Evolutionary conservation across 805 yeast genomes (phyloP).

Genomic region (Sugiyamaella mastotermitis): DNA sequence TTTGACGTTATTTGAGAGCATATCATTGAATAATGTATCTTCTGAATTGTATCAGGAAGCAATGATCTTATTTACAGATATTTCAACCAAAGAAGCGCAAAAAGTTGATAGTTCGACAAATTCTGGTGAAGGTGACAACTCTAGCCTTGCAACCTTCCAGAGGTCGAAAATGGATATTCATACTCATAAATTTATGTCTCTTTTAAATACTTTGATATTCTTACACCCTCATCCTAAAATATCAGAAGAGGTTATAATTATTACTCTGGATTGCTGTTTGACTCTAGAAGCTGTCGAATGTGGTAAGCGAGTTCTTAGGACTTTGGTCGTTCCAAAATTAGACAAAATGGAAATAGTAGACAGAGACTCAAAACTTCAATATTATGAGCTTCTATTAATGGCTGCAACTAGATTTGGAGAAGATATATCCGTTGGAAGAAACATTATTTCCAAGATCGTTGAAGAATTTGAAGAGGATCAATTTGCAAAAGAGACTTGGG

Average conservation of each 20-base stretch:
- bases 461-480: conserved; percentile 3
- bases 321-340: conserved; percentile 10
- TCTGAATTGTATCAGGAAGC: conserved; percentile 3
- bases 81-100: neutral
- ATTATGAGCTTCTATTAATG: conserved; percentile 25
- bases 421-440: conserved; percentile 8
- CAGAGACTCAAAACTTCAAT: conserved; percentile 17
- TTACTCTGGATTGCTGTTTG: conserved; percentile 15
- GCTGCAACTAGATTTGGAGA: conserved; percentile 24
- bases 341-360: conserved; percentile 10
- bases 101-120: neutral
- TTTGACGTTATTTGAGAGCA: neutral
- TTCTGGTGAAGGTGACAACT: neutral
- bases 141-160: neutral
- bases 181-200: neutral
- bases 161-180: too few species aligned
- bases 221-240: conserved; percentile 5
- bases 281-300: conserved; percentile 6
- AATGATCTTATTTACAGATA: conserved; percentile 4
- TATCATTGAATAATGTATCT: neutral
- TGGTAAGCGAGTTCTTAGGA: conserved; percentile 13
- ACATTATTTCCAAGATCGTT: conserved; percentile 5
- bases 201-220: conserved; percentile 5
- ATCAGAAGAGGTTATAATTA: conserved; percentile 12
- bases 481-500: conserved; percentile 31